Base-by-base conservation (phyloP, 78 protist species). In the Trichosphaerium sp. region DNA sequence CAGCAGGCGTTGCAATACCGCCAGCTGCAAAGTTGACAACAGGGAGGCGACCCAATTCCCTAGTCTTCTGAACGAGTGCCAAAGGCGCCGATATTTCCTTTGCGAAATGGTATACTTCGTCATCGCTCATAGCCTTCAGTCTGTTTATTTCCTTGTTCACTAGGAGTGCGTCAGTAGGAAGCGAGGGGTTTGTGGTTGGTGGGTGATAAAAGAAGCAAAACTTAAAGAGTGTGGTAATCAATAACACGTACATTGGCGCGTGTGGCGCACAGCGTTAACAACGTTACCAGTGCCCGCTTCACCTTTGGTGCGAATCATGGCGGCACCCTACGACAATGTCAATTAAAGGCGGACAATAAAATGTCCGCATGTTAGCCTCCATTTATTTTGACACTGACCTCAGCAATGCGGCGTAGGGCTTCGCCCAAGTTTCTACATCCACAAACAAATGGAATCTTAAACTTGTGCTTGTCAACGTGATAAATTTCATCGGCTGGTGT, bases 11-110 rank as follows among this genome's bases (percentile, higher is more conserved):
- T 5, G 96, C 94, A 15, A 94, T 81, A 56, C 98, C 96, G 54
- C 98, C 98, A 25, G 98, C 98, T 23, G 95, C 96, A 56, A 94
- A 94, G 77, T 88, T 85, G 58, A 89, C 93, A n/a, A 91, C 98
- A 35, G 98, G 95, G 47, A 94, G 76, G n/a, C 92, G 71, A 38
- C 93, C 94, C 2, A 88, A 51, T 56, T 74, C 78, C 41, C 64
- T 69, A n/a, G 74, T 74, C 76, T 78, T 67, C 87, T 57, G 21
- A 10, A 34, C 87, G 29, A 94, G 87, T 34, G 71, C 77, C 35
- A 65, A 56, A 3, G 98, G 96, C 11, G 90, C 98, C 54, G 74
- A 78, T 48, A 87, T 82, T 44, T 85, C 91, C 78, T 84, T 90
- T 15, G 96, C 98, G 52, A 65, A 90, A 28, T 73, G 51, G 56